Conservation (phyloP, 345 rosid genomes). For the Eucalyptus cloeziana region DNA sequence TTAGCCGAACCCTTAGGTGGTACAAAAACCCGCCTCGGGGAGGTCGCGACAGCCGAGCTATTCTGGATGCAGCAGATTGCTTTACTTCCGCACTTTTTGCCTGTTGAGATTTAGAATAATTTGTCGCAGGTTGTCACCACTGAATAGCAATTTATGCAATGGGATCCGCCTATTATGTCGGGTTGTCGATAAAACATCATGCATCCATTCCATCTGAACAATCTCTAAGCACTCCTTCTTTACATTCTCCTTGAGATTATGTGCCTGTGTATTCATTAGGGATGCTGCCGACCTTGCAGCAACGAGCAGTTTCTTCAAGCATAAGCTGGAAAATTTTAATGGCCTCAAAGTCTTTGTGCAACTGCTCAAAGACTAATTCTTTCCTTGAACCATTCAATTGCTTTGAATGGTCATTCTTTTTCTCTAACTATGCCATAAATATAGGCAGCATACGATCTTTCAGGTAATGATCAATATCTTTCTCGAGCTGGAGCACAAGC, state of each 20-base stretch:
- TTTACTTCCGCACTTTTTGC: conserved; percentile 50
- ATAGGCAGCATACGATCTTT: conserved; percentile 48
- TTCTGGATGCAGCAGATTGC: conserved; percentile 41
- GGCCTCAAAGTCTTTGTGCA: conserved; percentile 25
- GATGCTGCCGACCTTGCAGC: conserved; percentile 69
- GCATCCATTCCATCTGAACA: conserved; percentile 86
- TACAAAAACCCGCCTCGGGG: too few species aligned
- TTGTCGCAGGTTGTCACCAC: conserved; percentile 41
- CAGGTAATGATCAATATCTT: conserved; percentile 46
- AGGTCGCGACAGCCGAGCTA: too few species aligned
- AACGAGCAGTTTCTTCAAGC: conserved; percentile 77
- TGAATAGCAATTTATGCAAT: conserved; percentile 42
- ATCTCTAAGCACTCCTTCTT: conserved; percentile 59
- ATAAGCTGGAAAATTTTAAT: conserved; percentile 47
- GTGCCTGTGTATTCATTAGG: conserved; percentile 55
- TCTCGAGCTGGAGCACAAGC: conserved; percentile 65
- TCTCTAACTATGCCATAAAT: conserved; percentile 45
- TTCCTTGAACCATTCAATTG: conserved; percentile 26
- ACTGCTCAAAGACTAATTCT: conserved; percentile 21
- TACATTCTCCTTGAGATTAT: conserved; percentile 60
- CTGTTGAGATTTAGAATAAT: conserved; percentile 48
- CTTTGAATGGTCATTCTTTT: conserved; percentile 44
- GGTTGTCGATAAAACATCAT: conserved; percentile 39
- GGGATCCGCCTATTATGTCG: conserved; percentile 33
- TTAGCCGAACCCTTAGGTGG: too few species aligned